Conservation (phyloP, 202 grass and related monocot genomes). For the Setaria viridis region DNA sequence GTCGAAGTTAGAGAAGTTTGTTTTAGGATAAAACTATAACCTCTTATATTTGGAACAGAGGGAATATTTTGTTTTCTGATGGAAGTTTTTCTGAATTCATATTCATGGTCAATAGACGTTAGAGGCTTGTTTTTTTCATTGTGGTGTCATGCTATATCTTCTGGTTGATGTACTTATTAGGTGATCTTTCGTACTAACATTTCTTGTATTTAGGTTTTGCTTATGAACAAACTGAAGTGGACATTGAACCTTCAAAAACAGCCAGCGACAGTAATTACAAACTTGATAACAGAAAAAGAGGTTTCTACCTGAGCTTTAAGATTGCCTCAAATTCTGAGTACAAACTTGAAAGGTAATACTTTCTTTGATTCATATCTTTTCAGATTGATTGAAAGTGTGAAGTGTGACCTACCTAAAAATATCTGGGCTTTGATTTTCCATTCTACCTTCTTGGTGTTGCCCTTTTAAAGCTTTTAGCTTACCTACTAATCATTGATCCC, state of each 20-base stretch:
- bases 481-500: constrained; percentile 22
- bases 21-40: not conserved
- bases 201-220: constrained; percentile 65
- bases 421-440: constrained; percentile 18
- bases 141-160: constrained; percentile 7
- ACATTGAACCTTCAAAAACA: constrained; percentile 74
- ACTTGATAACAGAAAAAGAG: constrained; percentile 73
- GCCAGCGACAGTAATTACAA: constrained; percentile 59
- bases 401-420: not conserved
- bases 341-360: constrained; percentile 77
- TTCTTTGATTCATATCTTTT: constrained; percentile 29
- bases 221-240: constrained; percentile 92
- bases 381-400: constrained; percentile 7
- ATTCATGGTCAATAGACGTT: constrained; percentile 33
- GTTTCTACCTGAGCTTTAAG: constrained; percentile 81
- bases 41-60: not conserved
- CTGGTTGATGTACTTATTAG: not conserved
- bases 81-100: constrained; percentile 3
- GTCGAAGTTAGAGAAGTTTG: not conserved
- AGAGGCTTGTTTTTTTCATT: constrained; percentile 29
- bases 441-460: not conserved
- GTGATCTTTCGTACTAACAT: constrained; percentile 25
- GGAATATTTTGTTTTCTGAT: constrained; percentile 20
- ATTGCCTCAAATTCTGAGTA: constrained; percentile 79
- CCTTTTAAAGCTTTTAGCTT: constrained; percentile 9